Evolutionary conservation across 305 asterid genomes (phyloP).

Genomic region (Lippia alba): DNA sequence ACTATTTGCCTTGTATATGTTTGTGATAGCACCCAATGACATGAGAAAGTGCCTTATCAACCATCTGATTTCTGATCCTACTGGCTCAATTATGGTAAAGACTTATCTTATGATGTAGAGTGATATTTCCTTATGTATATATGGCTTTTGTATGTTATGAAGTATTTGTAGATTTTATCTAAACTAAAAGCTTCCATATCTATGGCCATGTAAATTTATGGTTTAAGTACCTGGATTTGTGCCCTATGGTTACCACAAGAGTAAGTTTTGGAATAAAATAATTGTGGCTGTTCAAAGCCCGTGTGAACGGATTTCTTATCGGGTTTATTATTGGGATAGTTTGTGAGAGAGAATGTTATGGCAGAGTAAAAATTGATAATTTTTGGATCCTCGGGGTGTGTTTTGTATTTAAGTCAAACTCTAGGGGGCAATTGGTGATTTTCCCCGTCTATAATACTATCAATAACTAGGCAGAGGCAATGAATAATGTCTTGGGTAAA

Average conservation of each 20-base stretch:
- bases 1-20: constrained; percentile 88
- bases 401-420: no score
- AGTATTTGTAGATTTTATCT: constrained; percentile 2
- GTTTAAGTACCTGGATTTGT: neutral
- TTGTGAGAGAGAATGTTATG: no score
- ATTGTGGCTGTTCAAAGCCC: neutral
- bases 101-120: constrained; percentile 71
- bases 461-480: no score
- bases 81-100: constrained; percentile 84
- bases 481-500: no score
- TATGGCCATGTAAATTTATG: neutral
- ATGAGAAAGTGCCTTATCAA: constrained; percentile 84
- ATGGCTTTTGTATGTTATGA: constrained; percentile 25
- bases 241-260: neutral
- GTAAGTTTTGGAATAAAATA: no score
- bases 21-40: constrained; percentile 87
- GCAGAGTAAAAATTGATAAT: no score
- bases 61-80: constrained; percentile 93
- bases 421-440: no score
- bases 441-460: no score
- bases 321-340: no score
- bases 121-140: constrained; percentile 26
- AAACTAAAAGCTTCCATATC: constrained; percentile 5
- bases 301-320: no score
- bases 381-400: no score